Evolutionary conservation across 2,329 filamentous ascomycete species (phyloP).

Genomic region (Phyllosticta ampelicida): DNA sequence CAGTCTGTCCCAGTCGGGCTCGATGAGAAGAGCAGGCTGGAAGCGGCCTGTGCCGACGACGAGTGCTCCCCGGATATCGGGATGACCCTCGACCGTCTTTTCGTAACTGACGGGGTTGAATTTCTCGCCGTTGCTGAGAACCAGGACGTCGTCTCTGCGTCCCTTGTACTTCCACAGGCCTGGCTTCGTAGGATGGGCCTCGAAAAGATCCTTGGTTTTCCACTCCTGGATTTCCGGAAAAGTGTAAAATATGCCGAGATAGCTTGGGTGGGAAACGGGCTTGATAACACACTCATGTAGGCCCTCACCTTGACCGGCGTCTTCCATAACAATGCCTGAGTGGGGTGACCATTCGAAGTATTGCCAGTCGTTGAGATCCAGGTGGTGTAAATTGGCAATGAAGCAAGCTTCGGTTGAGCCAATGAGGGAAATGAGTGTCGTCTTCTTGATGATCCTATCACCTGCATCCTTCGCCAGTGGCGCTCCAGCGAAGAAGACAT

Average conservation of each 20-base stretch:
- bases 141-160: conserved; percentile 16
- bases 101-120: conserved; percentile 17
- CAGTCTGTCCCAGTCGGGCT: conserved; percentile 13
- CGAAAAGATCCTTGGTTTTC: conserved; percentile 14
- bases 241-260: conserved; percentile 13
- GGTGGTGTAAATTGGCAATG: conserved; percentile 13
- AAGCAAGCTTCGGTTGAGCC: conserved; percentile 18
- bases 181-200: conserved; percentile 10
- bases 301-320: conserved; percentile 14
- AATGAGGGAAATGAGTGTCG: conserved; percentile 16
- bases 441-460: conserved; percentile 14
- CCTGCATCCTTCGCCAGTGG: conserved; percentile 13
- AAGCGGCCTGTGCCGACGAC: conserved; percentile 22
- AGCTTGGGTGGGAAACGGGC: neutral
- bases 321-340: conserved; percentile 17
- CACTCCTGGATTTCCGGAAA: conserved; percentile 13
- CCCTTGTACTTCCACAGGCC: conserved; percentile 15
- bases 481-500: conserved; percentile 14
- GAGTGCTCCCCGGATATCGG: conserved; percentile 19
- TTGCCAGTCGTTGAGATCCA: conserved; percentile 15
- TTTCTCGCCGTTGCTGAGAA: conserved; percentile 15
- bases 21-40: conserved; percentile 22
- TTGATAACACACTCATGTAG: conserved; percentile 13
- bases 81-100: conserved; percentile 17
- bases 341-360: conserved; percentile 18